phyloP scores from a whole-genome alignment of 495 filamentous ascomycete species.

The Paragyromitra xinjiangensis region DNA sequence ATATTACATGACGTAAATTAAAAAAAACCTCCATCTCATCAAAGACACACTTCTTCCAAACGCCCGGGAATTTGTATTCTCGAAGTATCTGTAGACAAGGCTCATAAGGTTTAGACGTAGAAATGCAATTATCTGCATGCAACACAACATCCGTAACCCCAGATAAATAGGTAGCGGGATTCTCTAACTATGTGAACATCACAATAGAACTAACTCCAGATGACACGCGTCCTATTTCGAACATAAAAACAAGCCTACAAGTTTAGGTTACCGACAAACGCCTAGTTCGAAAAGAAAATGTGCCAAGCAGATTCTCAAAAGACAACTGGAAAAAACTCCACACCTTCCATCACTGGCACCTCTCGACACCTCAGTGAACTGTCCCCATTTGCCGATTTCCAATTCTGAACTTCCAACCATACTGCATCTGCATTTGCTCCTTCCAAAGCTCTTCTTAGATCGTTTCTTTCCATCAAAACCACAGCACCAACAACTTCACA shows the following conservation, averaged over 20 bases:
- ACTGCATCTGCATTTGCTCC: constrained; percentile 73
- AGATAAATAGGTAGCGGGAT: too few relatives aligned
- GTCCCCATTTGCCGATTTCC: constrained; percentile 57
- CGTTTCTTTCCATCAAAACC: constrained; percentile 61
- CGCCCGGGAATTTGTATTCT: neutral
- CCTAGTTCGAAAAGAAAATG: neutral
- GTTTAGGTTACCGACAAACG: neutral
- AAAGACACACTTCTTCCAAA: neutral
- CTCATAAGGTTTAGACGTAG: too few relatives aligned
- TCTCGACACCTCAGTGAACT: constrained; percentile 58
- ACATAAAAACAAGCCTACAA: neutral
- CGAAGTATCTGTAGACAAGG: too few relatives aligned
- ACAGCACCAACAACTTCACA: constrained; percentile 67
- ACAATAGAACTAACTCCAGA: neutral
- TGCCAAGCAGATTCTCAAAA: constrained; percentile 25
- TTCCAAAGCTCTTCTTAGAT: constrained; percentile 67
- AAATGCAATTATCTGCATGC: too few relatives aligned
- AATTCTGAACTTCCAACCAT: constrained; percentile 67
- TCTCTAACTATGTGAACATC: too few relatives aligned
- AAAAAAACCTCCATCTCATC: neutral
- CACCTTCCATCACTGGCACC: constrained; percentile 61
- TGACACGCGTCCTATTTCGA: neutral
- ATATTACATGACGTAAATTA: neutral
- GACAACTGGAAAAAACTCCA: constrained; percentile 57
- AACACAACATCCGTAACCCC: too few relatives aligned